Percentiles rank a stretch among this genome's conserved stretches.
Conservation (phyloP, 2,329 filamentous ascomycete species). For the Xylariaceae sp. region DNA sequence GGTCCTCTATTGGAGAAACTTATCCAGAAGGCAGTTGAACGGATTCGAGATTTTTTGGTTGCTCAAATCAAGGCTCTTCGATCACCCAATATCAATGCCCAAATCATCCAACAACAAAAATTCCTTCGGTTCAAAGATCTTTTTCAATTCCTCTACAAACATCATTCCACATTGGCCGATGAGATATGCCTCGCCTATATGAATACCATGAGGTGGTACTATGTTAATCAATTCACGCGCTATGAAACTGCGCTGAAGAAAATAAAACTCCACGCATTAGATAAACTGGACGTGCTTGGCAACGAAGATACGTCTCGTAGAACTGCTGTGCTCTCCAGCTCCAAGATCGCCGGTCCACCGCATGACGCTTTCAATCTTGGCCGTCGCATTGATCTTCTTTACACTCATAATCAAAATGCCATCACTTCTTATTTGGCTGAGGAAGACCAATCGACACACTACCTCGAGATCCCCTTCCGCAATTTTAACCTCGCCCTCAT, state of each 20-base stretch:
- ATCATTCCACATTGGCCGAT: slow-evolving; percentile 77
- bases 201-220: slow-evolving; percentile 99
- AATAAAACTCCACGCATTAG: slow-evolving; percentile 76
- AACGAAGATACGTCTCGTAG: slow-evolving; percentile 70
- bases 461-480: slow-evolving; percentile 84
- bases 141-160: slow-evolving; percentile 77
- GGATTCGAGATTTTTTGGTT: slow-evolving; percentile 91
- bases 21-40: slow-evolving; percentile 84
- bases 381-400: slow-evolving; percentile 77
- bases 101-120: slow-evolving; percentile 91
- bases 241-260: slow-evolving; percentile 82
- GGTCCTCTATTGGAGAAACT: slow-evolving; percentile 82
- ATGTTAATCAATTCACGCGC: slow-evolving; percentile 82
- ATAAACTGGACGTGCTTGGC: slow-evolving; percentile 79
- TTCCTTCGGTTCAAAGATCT: slow-evolving; percentile 87
- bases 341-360: slow-evolving; percentile 51
- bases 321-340: slow-evolving; percentile 52
- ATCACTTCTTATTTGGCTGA: slow-evolving; percentile 87
- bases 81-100: slow-evolving; percentile 93
- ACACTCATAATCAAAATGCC: slow-evolving; percentile 67
- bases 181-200: slow-evolving; percentile 92
- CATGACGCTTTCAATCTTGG: slow-evolving; percentile 90
- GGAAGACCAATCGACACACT: slow-evolving; percentile 80
- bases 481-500: slow-evolving; percentile 92
- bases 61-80: slow-evolving; percentile 90